Base-by-base conservation (phyloP, 192 early-diverging fungal species). In the Linnemannia zychae region DNA sequence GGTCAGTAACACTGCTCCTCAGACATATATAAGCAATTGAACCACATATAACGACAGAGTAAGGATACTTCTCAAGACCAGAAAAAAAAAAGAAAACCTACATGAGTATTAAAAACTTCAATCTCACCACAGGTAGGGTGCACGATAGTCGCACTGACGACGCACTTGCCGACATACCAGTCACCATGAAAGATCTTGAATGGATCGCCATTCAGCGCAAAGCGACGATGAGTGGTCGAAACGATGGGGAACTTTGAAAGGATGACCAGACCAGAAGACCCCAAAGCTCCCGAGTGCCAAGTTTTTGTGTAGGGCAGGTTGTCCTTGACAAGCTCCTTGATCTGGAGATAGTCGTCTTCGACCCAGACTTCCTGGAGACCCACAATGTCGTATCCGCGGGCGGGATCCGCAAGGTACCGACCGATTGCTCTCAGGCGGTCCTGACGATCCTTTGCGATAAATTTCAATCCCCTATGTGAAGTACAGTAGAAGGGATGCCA, bases 31-130 rank as follows among this genome's bases (percentile, higher is more conserved):
- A 44, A 44, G 6, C 28, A 12, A 31, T 31, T 63, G 28, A 63
- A 7, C 9, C 12, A 9, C 40, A 44, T 44, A 44, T 44, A 44
- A 44, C 40, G 40, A 44, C 40, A 57, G 7, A 0, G 2, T 53
- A 63, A 31, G 24, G 24, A 4, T 53, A n/a, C 20, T 11, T 15
- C 57, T 4, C 57, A 63, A 57, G 52, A 24, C 0, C 57, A 72
- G 13, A 12, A 28, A 2, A 17, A 40, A 50, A 63, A 65, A 17
- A n/a, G n/a, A n/a, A 16, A 13, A 77, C 88, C 80, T 91, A 90
- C 91, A 84, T 92, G 91, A 7, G 91, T 92, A 40, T 89, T 92
- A 74, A 90, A 91, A 18, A 92, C 75, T 65, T 92, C 88, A 52
- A 91, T 87, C 24, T 89, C 72, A 24, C 91, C 91, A 69, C 86